Conservation (phyloP, 176 grass and related monocot genomes). For the Rhynchospora tenuis region DNA sequence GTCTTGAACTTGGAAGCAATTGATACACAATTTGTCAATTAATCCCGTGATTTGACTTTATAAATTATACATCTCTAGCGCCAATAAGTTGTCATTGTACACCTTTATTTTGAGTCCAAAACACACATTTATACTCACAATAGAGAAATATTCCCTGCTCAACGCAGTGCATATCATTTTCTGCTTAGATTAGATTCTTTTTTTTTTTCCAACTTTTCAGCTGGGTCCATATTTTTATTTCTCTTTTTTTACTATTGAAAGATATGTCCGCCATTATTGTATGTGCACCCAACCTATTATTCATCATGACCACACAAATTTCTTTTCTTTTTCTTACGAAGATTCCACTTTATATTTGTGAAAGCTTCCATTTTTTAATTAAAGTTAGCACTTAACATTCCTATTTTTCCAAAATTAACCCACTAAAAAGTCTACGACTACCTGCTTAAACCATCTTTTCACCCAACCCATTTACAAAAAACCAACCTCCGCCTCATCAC, state of each 20-base stretch:
- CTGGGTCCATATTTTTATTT: background rate
- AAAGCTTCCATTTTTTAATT: background rate
- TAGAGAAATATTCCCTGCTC: background rate
- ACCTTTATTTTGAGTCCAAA: background rate
- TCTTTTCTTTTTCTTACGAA: background rate
- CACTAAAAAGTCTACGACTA: background rate
- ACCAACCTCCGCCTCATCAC: background rate
- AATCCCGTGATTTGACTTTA: background rate
- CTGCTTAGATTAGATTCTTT: background rate
- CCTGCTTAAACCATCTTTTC: background rate
- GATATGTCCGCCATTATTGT: background rate
- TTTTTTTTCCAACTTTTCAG: background rate
- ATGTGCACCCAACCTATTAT: background rate
- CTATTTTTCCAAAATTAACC: constrained; percentile 7
- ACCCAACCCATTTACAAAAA: background rate
- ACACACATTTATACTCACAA: background rate
- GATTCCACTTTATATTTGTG: background rate
- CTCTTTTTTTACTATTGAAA: background rate
- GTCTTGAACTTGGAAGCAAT: too few relatives aligned
- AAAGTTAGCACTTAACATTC: constrained; percentile 2
- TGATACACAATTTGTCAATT: background rate
- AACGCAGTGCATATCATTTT: background rate
- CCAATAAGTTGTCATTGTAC: background rate
- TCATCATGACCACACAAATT: background rate
- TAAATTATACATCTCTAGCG: background rate